Evolutionary conservation across 164 flowering plant genomes (phyloP).

Genomic region (Stephania cephalantha): DNA sequence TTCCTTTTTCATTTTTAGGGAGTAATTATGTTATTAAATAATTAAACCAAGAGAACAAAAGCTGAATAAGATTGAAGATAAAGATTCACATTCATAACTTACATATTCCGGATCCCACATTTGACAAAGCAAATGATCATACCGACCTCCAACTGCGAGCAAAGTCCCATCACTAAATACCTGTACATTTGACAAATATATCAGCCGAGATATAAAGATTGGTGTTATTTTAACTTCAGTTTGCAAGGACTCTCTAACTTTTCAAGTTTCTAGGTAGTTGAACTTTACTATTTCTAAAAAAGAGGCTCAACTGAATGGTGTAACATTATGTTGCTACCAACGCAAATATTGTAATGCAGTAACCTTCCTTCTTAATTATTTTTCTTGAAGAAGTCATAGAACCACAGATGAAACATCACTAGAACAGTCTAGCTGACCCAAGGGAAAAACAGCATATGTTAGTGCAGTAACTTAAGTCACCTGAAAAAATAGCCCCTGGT

Average conservation of each 20-base stretch:
- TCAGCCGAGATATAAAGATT: not conserved
- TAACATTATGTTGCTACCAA: not conserved
- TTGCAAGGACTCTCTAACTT: not conserved
- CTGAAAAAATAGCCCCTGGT: conserved; percentile 75
- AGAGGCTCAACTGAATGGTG: not conserved
- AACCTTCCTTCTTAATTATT: too few species aligned
- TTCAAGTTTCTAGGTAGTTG: not conserved
- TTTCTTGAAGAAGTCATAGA: too few species aligned
- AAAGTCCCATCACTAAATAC: conserved; percentile 49
- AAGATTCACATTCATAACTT: conserved; percentile 22
- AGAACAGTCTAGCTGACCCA: too few species aligned
- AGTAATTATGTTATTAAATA: not conserved
- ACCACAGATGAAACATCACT: too few species aligned
- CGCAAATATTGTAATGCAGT: not conserved
- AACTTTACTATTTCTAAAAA: not conserved
- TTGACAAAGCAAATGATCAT: conserved; percentile 72
- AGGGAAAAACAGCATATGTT: too few species aligned
- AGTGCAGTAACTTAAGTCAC: conserved; percentile 20
- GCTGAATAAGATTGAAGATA: not conserved
- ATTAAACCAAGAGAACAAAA: not conserved
- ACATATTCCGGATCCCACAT: conserved; percentile 58
- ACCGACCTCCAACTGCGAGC: conserved; percentile 92
- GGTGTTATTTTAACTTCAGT: not conserved
- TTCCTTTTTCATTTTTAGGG: not conserved
- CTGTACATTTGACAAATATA: conserved; percentile 29